Conservation (phyloP, 108 stramenopile species). For the Pseudonitzschia pungens region DNA sequence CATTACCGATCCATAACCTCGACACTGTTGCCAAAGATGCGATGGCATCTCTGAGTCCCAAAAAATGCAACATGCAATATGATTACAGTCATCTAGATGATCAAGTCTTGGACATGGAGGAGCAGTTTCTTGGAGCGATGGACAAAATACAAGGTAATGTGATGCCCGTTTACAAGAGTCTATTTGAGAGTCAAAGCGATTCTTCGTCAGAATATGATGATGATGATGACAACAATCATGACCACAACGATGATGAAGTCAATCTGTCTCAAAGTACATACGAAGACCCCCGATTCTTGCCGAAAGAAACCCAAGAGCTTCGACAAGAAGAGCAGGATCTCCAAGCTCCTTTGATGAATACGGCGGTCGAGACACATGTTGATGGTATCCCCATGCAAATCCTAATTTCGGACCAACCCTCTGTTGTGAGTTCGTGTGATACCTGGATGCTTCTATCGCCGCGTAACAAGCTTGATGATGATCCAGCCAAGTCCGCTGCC, state of each 20-base stretch:
- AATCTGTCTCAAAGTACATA: conserved; percentile 11
- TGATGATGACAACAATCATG: neutral
- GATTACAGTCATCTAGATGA: conserved; percentile 32
- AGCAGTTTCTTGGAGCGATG: conserved; percentile 16
- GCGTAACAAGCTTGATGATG: neutral
- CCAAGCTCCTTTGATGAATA: neutral
- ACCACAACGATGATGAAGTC: neutral
- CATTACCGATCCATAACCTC: conserved; percentile 27
- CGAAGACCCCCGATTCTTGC: conserved; percentile 15
- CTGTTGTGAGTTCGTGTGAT: conserved; percentile 6
- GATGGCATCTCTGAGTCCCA: conserved; percentile 19
- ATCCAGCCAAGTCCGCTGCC: conserved; percentile 1
- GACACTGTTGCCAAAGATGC: conserved; percentile 28
- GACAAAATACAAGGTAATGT: conserved; percentile 6
- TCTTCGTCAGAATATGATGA: conserved; percentile 5
- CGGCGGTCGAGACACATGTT: neutral
- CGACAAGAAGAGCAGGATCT: neutral
- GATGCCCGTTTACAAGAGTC: conserved; percentile 19
- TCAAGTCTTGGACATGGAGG: conserved; percentile 26
- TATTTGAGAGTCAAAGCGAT: conserved; percentile 18
- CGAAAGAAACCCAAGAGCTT: neutral
- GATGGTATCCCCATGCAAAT: conserved; percentile 9
- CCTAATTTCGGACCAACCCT: conserved; percentile 6
- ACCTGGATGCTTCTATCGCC: conserved; percentile 21
- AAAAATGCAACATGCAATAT: conserved; percentile 30